phyloP scores from a whole-genome alignment of 306 rosid species.

The Leucaena leucocephala region DNA sequence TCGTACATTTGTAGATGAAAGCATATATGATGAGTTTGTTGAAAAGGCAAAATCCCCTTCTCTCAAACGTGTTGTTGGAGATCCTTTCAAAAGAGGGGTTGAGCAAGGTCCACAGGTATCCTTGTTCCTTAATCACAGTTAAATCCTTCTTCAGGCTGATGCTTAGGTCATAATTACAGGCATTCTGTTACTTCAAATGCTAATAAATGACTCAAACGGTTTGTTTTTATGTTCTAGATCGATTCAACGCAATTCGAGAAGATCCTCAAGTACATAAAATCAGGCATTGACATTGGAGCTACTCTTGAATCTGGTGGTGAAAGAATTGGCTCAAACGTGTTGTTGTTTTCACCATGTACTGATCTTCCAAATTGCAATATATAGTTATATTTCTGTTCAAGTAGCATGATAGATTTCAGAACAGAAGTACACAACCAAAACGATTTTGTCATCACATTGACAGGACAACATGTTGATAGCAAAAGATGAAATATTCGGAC shows the following conservation, averaged over 20 bases:
- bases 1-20: slow-evolving; percentile 82
- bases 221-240: slow-evolving; percentile 43
- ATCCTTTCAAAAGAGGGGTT: slow-evolving; percentile 69
- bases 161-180: not conserved
- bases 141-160: not conserved
- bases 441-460: slow-evolving; percentile 10
- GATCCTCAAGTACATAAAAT: slow-evolving; percentile 64
- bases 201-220: not conserved
- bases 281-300: slow-evolving; percentile 71
- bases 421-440: slow-evolving; percentile 33
- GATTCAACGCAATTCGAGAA: slow-evolving; percentile 64
- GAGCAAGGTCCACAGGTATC: slow-evolving; percentile 95
- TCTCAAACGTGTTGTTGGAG: slow-evolving; percentile 67
- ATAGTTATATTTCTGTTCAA: slow-evolving; percentile 17
- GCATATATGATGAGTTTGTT: slow-evolving; percentile 64
- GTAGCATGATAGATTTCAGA: not conserved
- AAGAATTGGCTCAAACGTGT: slow-evolving; percentile 68
- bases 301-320: slow-evolving; percentile 79
- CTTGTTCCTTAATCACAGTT: not conserved
- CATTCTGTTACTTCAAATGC: slow-evolving; percentile 10
- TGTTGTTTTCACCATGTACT: no score
- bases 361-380: not conserved
- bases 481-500: slow-evolving; percentile 84
- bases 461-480: slow-evolving; percentile 86
- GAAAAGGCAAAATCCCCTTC: slow-evolving; percentile 73